Evolutionary conservation across 805 yeast genomes (phyloP).

Genomic region (Starmera caribaea): DNA sequence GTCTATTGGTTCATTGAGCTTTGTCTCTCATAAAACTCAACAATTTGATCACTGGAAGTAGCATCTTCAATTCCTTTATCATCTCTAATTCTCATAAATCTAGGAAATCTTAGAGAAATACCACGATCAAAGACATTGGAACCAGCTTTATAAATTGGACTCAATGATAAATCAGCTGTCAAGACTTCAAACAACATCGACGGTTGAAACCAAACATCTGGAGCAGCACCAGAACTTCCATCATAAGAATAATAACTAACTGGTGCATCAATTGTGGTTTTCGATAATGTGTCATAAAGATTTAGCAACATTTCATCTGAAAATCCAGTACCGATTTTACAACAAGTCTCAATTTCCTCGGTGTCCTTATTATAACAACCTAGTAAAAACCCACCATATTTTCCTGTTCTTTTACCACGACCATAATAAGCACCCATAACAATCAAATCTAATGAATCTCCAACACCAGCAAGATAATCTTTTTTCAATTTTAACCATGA

Average conservation of each 20-base stretch:
- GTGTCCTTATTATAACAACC: constrained; percentile 87
- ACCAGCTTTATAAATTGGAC: constrained; percentile 88
- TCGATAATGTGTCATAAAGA: constrained; percentile 51
- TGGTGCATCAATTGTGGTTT: constrained; percentile 56
- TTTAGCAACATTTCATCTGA: constrained; percentile 70
- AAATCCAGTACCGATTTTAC: constrained; percentile 97
- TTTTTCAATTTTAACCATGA: constrained; percentile 95
- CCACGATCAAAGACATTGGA: constrained; percentile 67
- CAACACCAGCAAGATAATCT: constrained; percentile 91
- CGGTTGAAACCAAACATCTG: constrained; percentile 96
- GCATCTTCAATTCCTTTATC: constrained; percentile 84
- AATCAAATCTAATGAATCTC: constrained; percentile 89
- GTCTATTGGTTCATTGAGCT: constrained; percentile 21
- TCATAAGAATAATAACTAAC: constrained; percentile 63
- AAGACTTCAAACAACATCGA: constrained; percentile 74
- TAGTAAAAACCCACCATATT: constrained; percentile 87
- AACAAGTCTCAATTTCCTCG: constrained; percentile 89
- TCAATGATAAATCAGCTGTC: constrained; percentile 82
- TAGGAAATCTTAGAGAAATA: constrained; percentile 78
- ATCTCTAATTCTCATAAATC: constrained; percentile 75
- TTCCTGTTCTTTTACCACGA: constrained; percentile 88
- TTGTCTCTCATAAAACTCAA: constrained; percentile 76
- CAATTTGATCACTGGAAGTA: constrained; percentile 73
- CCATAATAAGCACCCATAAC: constrained; percentile 94
- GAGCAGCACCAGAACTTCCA: constrained; percentile 46